Conservation (phyloP, 371 early-diverging fungal species). For the Mortierella sp. region DNA sequence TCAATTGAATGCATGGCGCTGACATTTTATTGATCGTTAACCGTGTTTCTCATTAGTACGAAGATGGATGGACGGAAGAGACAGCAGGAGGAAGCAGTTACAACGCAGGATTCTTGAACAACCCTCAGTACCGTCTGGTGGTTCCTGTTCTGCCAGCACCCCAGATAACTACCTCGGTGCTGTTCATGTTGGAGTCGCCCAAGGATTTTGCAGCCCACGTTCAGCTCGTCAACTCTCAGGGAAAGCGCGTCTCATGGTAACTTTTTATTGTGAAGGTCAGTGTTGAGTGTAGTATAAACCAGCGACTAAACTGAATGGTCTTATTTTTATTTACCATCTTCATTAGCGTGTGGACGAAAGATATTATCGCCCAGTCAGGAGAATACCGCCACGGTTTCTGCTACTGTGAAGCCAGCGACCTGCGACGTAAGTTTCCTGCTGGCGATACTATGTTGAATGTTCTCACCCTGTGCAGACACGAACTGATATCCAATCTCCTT, state of each 20-base stretch:
- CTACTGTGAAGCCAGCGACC: conserved; percentile 72
- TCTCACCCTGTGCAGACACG: not conserved
- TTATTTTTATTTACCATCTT: not conserved
- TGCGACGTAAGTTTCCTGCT: conserved; percentile 61
- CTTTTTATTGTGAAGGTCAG: not conserved
- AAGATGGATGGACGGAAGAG: conserved; percentile 80
- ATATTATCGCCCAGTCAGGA: conserved; percentile 77
- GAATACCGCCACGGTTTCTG: conserved; percentile 81
- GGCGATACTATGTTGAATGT: not conserved
- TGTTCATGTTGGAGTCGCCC: conserved; percentile 78
- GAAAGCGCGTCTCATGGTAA: conserved; percentile 76
- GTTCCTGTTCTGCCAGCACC: conserved; percentile 59
- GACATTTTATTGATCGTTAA: not conserved
- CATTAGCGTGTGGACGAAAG: conserved; percentile 74
- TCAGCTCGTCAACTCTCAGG: conserved; percentile 75
- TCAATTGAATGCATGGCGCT: conserved; percentile 56
- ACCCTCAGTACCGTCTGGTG: conserved; percentile 83
- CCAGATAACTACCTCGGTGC: conserved; percentile 39
- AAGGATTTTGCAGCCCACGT: conserved; percentile 79
- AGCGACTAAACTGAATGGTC: not conserved
- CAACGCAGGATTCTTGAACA: conserved; percentile 78
- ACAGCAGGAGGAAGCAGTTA: conserved; percentile 88
- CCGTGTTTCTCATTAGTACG: not conserved
- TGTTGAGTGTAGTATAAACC: not conserved
- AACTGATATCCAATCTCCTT: not conserved